Evolutionary conservation across 257 asterid genomes (phyloP), one percentile per base, ranked within the genome.

Genomic region (Anisodus tanguticus): DNA sequence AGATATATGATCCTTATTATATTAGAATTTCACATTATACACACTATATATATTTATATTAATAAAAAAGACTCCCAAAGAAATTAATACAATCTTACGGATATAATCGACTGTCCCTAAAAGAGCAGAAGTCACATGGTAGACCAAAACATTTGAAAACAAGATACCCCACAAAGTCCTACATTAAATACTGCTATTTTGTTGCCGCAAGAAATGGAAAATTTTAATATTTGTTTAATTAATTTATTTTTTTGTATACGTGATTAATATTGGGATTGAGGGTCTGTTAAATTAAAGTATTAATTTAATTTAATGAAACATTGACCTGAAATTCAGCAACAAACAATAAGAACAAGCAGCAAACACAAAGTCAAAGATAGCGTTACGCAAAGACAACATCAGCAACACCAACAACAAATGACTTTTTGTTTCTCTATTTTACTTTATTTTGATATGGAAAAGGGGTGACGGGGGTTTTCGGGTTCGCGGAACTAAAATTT

Each of bases 71-170:
- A 22, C 26, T 22, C 0, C 26, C 26, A 22, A 22, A 22, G 0
- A 22, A 22, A 22, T 22, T 22, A 22, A 22, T 22, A 22, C 26
- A 22, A 22, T 22, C 26, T 22, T 22, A 22, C 26, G 26, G 26
- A 22, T 22, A 22, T 59, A 67, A 66, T 49, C 31, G 71, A 89
- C 74, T 66, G 91, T 60, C 58, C 72, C 72, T 59, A 62, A 64
- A 81, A 81, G 87, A 87, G 88, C 97, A 90, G 19, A 69, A 84
- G 92, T 91, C 93, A 90, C 93, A 85, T 90, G 92, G 89, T 88
- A 87, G 89, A 89, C 91, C 93, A 86, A 87, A 76, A 76, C 81
- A 76, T 76, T 76, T 76, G 81, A 84, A 68, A 83, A 19, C 87
- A 71, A 82, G 67, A 70, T 19, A 81, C 45, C 45, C 45, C 45